Evolutionary conservation across 1,284 basidiomycete genomes (phyloP).

Genomic region (Puccinia polysora): DNA sequence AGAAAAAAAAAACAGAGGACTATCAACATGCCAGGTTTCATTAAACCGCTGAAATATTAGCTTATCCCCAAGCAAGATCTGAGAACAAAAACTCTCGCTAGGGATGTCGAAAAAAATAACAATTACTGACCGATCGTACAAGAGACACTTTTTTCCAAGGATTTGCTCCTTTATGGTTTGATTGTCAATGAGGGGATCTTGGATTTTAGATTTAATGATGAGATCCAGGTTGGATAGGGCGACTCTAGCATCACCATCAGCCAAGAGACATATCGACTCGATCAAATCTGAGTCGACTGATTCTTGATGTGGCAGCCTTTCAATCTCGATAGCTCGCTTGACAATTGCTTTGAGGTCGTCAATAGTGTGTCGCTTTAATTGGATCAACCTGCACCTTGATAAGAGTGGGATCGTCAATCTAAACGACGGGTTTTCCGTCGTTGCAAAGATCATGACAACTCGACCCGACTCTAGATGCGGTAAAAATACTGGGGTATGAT

Average conservation of each 20-base stretch:
- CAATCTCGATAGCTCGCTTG: slow-evolving; percentile 5
- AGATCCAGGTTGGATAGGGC: slow-evolving; percentile 65
- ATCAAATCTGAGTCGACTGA: slow-evolving; percentile 55
- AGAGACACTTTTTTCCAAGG: slow-evolving; percentile 48
- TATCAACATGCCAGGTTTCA: slow-evolving; percentile 57
- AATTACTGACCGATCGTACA: slow-evolving; percentile 32
- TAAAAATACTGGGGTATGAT: slow-evolving; percentile 41
- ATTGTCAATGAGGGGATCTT: slow-evolving; percentile 47
- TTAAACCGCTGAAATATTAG: slow-evolving; percentile 68
- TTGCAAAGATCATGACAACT: slow-evolving; percentile 69
- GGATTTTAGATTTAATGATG: slow-evolving; percentile 53
- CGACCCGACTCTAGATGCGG: slow-evolving; percentile 47
- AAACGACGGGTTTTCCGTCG: slow-evolving; percentile 89
- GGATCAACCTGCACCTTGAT: slow-evolving; percentile 65
- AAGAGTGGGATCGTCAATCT: slow-evolving; percentile 66
- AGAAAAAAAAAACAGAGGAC: slow-evolving; percentile 47
- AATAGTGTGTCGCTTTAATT: slow-evolving; percentile 47
- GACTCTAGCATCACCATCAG: slow-evolving; percentile 66
- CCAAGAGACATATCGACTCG: slow-evolving; percentile 59
- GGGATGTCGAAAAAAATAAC: not conserved
- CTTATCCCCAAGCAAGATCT: slow-evolving; percentile 58
- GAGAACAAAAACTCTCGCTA: not conserved
- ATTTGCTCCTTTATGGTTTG: slow-evolving; percentile 54
- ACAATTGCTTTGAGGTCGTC: slow-evolving; percentile 45
- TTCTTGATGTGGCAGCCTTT: not conserved